Conservation (phyloP, 371 early-diverging fungal species). For the Apophysomyces sp. region DNA sequence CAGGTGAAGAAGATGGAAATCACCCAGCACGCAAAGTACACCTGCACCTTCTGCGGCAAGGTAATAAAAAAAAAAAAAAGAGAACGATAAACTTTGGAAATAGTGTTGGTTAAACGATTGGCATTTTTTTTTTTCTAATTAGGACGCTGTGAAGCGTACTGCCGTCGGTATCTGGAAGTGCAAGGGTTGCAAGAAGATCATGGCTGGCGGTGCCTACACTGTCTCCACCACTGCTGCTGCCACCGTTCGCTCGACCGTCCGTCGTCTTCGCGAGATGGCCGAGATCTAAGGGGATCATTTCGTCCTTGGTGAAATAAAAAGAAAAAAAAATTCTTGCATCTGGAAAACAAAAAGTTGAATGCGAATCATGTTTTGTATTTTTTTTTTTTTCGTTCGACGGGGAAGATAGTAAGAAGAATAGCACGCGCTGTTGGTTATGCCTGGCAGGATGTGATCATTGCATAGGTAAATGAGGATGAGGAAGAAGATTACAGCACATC, state of each 20-base stretch:
- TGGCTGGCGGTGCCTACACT: conserved; percentile 99
- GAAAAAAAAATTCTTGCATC: too few species aligned
- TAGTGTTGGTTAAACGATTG: not conserved
- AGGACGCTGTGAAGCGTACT: conserved; percentile 94
- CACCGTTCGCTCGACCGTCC: conserved; percentile 92
- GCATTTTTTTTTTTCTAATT: conserved; percentile 9
- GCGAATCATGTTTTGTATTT: too few species aligned
- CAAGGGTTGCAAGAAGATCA: conserved; percentile 93
- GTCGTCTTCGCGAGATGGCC: conserved; percentile 97
- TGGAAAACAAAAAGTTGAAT: too few species aligned
- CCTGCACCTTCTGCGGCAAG: conserved; percentile 99
- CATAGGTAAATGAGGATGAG: too few species aligned
- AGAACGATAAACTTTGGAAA: too few species aligned
- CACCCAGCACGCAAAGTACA: conserved; percentile 99
- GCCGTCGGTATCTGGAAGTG: conserved; percentile 99
- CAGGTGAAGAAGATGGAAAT: conserved; percentile 99
- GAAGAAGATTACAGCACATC: too few species aligned
- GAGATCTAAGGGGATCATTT: conserved; percentile 71
- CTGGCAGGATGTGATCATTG: too few species aligned
- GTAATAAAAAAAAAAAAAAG: conserved; percentile 26
- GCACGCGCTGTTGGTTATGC: too few species aligned
- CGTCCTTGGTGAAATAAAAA: not conserved
- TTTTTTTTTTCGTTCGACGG: too few species aligned
- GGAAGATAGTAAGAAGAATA: too few species aligned
- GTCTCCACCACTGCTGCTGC: conserved; percentile 93